Evolutionary conservation across 106 monocot genomes (phyloP), one percentile per base, ranked within the genome.

Genomic region (Iris macrosiphon): DNA sequence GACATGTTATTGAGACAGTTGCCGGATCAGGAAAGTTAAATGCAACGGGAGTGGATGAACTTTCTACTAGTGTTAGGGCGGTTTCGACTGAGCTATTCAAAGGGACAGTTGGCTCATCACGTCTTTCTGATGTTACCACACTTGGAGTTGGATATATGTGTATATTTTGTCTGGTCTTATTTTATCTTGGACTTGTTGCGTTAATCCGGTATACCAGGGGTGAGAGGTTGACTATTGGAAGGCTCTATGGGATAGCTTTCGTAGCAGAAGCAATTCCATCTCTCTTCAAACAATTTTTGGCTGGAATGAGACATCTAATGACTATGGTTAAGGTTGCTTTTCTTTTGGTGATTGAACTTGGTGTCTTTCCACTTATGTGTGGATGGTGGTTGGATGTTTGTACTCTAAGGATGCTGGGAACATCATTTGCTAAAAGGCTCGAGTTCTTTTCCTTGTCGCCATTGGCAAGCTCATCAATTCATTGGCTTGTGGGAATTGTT

Each of bases 371-470:
- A 4, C 60, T 98, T 52, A 84, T 98, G 98, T 98, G 98, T 55
- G 98, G 98, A 12, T 98, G 98, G 98, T 98, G 98, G 98, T 73
- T 98, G 30, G 98, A 98, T 69, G 61, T 98, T 13, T 98, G 98
- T 51, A 98, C 98, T 20, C 64, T 98, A 68, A 87, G 61, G 64
- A 98, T 98, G 90, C 65, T 98, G 50, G 90, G 98, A 17, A 64
- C 87, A 25, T 69, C 90, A 67, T 64, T 98, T 60, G 60, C 80
- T 41, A 68, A 91, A 66, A 83, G 90, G 38, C 61, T 90, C 61
- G 98, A 98, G 40, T 98, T 91, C 75, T 91, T 98, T 65, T 64
- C 80, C 18, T n/a, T 80, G 15, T 87, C 91, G 54, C 98, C 91
- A 4, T 53, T 98, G 43, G 69, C 83, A 45, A 98, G 98, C 64